Evolutionary conservation across 2,329 filamentous ascomycete genomes (phyloP), one percentile per base, ranked within the genome.

Genomic region (Trichoderma brevicompactum): DNA sequence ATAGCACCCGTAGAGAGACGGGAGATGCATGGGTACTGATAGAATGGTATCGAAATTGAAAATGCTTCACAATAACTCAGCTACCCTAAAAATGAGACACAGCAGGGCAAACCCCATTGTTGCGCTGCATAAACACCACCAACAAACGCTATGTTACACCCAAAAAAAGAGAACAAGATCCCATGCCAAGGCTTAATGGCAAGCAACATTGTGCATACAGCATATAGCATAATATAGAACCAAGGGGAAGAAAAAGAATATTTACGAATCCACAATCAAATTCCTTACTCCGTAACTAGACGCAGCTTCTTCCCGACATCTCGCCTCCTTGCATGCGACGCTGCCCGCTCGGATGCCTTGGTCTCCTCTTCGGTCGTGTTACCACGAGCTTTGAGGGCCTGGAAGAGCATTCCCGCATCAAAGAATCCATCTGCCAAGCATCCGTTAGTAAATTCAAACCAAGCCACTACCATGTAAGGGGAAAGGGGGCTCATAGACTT

Each of bases 391-490:
- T 94, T 94, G 65, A 97, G 86, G 1, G 93, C 92, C 76, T 96
- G 92, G 28, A 95, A 83, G 5, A 97, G 85, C 92, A 97, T 96
- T 13, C 94, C 94, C 0, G 94, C 93, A 75, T 98, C 94, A 79
- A 98, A 98, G 82, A 98, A 97, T 38, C 94, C 94, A 82, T 97
- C 94, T 97, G 74, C n/a, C 58, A 64, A n/a, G n/a, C 55, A 59
- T 69, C 44, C 3, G 66, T 77, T 72, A 77, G 79, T 71, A 49
- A 34, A 1, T 15, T n/a, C n/a, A n/a, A n/a, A n/a, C n/a, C n/a
- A n/a, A n/a, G n/a, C n/a, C n/a, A n/a, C n/a, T n/a, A n/a, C n/a
- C n/a, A n/a, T n/a, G n/a, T n/a, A n/a, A n/a, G n/a, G n/a, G n/a
- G n/a, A n/a, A n/a, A n/a, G n/a, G n/a, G n/a, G 19, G 23, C 23